These are phyloP conservation scores for Rhizopogon vesiculosus DNA, from an alignment of 768 basidiomycete genomes.

Conservation along the genomic window DNA sequence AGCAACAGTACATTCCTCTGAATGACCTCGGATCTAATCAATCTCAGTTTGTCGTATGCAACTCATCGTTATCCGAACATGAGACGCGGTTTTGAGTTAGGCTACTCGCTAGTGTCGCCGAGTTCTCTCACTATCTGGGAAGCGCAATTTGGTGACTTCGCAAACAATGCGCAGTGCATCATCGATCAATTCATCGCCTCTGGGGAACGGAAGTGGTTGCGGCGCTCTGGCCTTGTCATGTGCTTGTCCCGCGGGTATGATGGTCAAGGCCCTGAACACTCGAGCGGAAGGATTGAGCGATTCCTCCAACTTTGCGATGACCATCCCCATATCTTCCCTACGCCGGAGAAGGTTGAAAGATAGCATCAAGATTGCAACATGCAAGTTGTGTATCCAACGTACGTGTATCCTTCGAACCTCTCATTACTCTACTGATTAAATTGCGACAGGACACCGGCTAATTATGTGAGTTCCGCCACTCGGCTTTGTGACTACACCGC, in stretches of 20 bases:
- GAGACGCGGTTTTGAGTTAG: slow-evolving; percentile 86
- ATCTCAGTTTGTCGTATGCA: slow-evolving; percentile 92
- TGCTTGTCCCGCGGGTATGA: slow-evolving; percentile 94
- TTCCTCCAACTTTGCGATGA: slow-evolving; percentile 99
- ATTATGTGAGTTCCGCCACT: slow-evolving; percentile 56
- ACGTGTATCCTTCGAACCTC: slow-evolving; percentile 25
- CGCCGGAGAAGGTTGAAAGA: slow-evolving; percentile 82
- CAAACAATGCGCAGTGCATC: slow-evolving; percentile 95
- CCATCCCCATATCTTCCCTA: slow-evolving; percentile 88
- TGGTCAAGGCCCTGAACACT: slow-evolving; percentile 98
- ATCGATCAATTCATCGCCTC: slow-evolving; percentile 99
- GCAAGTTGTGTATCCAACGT: slow-evolving; percentile 98
- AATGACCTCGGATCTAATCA: slow-evolving; percentile 86
- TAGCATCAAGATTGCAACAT: slow-evolving; percentile 99
- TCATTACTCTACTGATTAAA: slow-evolving; percentile 5
- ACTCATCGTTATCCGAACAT: slow-evolving; percentile 94
- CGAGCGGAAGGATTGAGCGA: slow-evolving; percentile 90
- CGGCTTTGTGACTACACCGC: neutral
- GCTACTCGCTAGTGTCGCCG: slow-evolving; percentile 96
- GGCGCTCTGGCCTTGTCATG: slow-evolving; percentile 87
- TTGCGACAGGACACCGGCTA: slow-evolving; percentile 77
- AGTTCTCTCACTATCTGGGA: slow-evolving; percentile 95
- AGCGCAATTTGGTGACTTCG: slow-evolving; percentile 98
- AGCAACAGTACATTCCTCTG: slow-evolving; percentile 84
- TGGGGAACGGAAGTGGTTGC: slow-evolving; percentile 97